Evolutionary conservation across 1,139 yeast genomes (phyloP).

Genomic region (Candida sanyaensis): DNA sequence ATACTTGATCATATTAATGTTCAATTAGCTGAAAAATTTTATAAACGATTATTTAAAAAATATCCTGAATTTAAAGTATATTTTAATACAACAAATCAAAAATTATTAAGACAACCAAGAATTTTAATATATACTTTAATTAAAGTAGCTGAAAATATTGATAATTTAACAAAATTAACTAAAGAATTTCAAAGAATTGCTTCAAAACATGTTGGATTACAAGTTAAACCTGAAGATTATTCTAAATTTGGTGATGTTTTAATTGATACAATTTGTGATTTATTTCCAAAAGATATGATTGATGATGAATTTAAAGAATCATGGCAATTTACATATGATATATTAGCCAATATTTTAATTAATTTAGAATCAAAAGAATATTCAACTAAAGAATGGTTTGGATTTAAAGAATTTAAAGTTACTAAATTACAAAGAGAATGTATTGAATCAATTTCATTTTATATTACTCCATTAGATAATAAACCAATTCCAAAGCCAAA

Average conservation of each 20-base stretch:
- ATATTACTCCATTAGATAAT: slow-evolving; percentile 52
- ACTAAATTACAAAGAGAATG: slow-evolving; percentile 45
- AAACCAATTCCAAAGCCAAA: slow-evolving; percentile 31
- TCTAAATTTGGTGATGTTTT: slow-evolving; percentile 62
- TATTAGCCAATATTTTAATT: slow-evolving; percentile 64
- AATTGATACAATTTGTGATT: slow-evolving; percentile 52
- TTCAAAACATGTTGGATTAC: slow-evolving; percentile 66
- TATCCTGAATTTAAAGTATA: slow-evolving; percentile 56
- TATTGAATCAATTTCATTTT: slow-evolving; percentile 51
- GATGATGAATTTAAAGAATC: slow-evolving; percentile 59
- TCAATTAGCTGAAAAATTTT: slow-evolving; percentile 54
- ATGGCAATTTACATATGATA: slow-evolving; percentile 66
- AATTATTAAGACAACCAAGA: slow-evolving; percentile 57
- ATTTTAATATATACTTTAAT: slow-evolving; percentile 64
- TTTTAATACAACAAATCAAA: slow-evolving; percentile 64
- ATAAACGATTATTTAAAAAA: slow-evolving; percentile 52
- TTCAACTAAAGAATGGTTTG: slow-evolving; percentile 50
- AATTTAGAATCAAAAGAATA: slow-evolving; percentile 54
- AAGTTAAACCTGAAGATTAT: slow-evolving; percentile 63
- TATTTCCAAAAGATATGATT: slow-evolving; percentile 58
- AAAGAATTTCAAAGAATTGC: slow-evolving; percentile 62
- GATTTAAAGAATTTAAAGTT: slow-evolving; percentile 55
- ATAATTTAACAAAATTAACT: slow-evolving; percentile 53
- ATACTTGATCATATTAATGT: slow-evolving; percentile 58
- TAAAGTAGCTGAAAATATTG: slow-evolving; percentile 64